phyloP scores from a whole-genome alignment of 2,329 filamentous ascomycete species.

The Hirsutella minnesotensis region DNA sequence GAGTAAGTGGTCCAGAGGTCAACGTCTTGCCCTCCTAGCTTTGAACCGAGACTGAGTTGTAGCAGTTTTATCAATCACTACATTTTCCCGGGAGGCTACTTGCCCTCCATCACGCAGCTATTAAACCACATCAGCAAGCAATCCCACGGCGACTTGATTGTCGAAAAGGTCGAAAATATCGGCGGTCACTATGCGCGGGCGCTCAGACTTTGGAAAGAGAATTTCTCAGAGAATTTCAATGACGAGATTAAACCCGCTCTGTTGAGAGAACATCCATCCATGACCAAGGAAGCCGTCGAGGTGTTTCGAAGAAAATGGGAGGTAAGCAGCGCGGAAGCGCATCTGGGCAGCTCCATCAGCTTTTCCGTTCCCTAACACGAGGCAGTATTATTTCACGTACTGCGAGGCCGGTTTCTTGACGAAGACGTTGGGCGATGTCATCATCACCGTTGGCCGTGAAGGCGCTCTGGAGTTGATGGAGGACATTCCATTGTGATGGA shows the following conservation, averaged over 20 bases:
- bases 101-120: conserved; percentile 46
- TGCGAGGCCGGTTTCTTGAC: conserved; percentile 63
- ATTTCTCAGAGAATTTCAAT: conserved; percentile 52
- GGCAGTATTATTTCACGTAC: conserved; percentile 61
- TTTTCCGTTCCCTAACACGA: not conserved
- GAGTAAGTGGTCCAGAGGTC: conserved; percentile 34
- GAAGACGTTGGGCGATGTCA: conserved; percentile 61
- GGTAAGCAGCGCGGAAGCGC: conserved; percentile 22
- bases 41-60: not conserved
- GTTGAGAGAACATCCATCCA: conserved; percentile 41
- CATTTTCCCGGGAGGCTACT: conserved; percentile 68
- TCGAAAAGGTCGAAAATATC: conserved; percentile 60
- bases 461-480: conserved; percentile 58
- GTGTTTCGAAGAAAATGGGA: conserved; percentile 64
- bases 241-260: conserved; percentile 47
- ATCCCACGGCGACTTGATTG: conserved; percentile 48
- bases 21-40: not conserved
- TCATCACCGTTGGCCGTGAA: conserved; percentile 57
- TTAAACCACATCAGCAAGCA: conserved; percentile 47
- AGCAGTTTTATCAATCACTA: conserved; percentile 59
- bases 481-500: conserved; percentile 51
- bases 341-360: not conserved
- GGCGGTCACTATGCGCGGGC: conserved; percentile 63
- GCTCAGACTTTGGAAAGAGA: conserved; percentile 54
- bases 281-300: conserved; percentile 50